These are phyloP conservation scores for Dryas drummondii DNA, from an alignment of 306 rosid species.

Conservation along the genomic window DNA sequence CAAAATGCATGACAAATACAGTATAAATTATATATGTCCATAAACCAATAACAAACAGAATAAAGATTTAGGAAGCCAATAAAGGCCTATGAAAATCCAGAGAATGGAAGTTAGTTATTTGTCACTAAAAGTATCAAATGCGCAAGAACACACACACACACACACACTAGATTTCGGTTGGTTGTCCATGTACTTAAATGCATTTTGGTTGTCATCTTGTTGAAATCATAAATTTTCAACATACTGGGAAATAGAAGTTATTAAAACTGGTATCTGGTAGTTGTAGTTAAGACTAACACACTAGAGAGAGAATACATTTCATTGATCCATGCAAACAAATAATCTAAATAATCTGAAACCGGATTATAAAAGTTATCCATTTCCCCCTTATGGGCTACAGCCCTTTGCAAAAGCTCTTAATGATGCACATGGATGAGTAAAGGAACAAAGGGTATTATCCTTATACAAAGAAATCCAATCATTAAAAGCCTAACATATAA, in stretches of 20 bases:
- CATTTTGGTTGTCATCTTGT: neutral
- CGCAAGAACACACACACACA: neutral
- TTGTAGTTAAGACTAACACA: conserved; percentile 1
- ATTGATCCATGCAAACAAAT: neutral
- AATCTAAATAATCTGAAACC: neutral
- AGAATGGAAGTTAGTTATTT: neutral
- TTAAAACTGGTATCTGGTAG: neutral
- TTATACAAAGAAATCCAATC: neutral
- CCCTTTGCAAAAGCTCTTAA: neutral
- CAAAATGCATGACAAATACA: conserved; percentile 33
- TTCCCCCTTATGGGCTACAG: neutral
- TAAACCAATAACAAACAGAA: neutral
- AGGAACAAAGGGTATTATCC: neutral
- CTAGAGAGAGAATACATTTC: neutral
- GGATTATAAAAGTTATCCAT: neutral
- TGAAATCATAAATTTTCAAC: neutral
- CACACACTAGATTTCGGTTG: neutral
- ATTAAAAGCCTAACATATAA: neutral
- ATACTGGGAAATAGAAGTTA: neutral
- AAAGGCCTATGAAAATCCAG: neutral
- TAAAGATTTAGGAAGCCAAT: neutral
- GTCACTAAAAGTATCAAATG: neutral
- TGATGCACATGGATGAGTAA: neutral
- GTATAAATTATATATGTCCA: conserved; percentile 3
- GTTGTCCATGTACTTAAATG: neutral